Evolutionary conservation across 345 rosid genomes (phyloP).

Genomic region (Hibiscus tridactylites): DNA sequence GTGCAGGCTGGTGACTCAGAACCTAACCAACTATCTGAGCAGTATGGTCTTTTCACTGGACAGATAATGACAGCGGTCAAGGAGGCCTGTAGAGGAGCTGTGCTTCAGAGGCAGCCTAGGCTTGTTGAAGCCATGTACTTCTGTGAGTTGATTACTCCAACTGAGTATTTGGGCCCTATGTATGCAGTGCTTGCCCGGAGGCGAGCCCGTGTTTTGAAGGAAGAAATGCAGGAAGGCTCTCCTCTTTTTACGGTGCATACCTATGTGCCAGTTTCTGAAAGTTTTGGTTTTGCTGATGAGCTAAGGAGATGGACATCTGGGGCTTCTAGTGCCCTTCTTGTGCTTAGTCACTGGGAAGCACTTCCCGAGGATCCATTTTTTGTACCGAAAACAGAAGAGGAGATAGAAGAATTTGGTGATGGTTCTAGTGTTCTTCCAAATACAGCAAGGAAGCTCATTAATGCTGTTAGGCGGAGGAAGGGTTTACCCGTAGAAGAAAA

Average conservation of each 20-base stretch:
- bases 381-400: slow-evolving; percentile 76
- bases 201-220: slow-evolving; percentile 75
- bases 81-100: slow-evolving; percentile 74
- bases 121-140: slow-evolving; percentile 91
- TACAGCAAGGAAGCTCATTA: slow-evolving; percentile 76
- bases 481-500: slow-evolving; percentile 86
- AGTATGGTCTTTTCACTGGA: slow-evolving; percentile 56
- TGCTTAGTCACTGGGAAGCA: slow-evolving; percentile 85
- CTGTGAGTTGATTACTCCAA: slow-evolving; percentile 72
- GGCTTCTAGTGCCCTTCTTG: slow-evolving; percentile 82
- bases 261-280: slow-evolving; percentile 77
- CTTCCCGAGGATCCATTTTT: slow-evolving; percentile 86
- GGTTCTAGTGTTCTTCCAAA: slow-evolving; percentile 82
- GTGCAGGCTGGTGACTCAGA: slow-evolving; percentile 20
- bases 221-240: slow-evolving; percentile 93
- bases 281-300: slow-evolving; percentile 87
- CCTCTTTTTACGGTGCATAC: slow-evolving; percentile 68
- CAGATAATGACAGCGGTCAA: slow-evolving; percentile 79
- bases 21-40: background rate
- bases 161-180: slow-evolving; percentile 67
- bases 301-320: slow-evolving; percentile 79
- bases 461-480: slow-evolving; percentile 66
- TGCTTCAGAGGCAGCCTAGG: slow-evolving; percentile 66
- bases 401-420: slow-evolving; percentile 70
- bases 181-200: slow-evolving; percentile 72